Conservation (phyloP, 768 basidiomycete species). For the Pulveroboletus sp. region DNA sequence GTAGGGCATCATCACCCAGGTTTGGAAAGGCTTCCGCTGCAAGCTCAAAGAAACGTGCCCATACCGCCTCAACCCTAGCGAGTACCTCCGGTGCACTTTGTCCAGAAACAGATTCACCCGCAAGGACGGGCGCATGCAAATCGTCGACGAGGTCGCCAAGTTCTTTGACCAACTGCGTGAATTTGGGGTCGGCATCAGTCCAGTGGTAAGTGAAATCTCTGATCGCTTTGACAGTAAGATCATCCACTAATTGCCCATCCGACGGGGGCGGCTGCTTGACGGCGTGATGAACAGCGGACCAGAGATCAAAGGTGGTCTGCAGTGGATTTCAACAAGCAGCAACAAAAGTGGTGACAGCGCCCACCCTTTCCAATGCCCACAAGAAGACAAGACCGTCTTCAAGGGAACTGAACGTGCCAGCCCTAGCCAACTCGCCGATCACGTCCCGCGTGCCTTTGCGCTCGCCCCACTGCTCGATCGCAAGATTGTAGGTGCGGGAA, state of each 20-base stretch:
- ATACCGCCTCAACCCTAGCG: slow-evolving; percentile 46
- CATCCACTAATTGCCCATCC: neutral
- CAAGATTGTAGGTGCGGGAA: slow-evolving; percentile 42
- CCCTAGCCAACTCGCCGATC: slow-evolving; percentile 65
- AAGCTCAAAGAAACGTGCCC: slow-evolving; percentile 57
- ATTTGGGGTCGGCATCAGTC: slow-evolving; percentile 47
- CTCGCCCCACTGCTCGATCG: slow-evolving; percentile 46
- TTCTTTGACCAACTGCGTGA: slow-evolving; percentile 51
- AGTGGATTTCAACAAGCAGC: neutral
- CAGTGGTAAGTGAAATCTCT: slow-evolving; percentile 59
- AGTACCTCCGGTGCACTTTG: slow-evolving; percentile 9
- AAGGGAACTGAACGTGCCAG: slow-evolving; percentile 43
- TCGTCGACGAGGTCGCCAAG: slow-evolving; percentile 47
- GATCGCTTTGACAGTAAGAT: slow-evolving; percentile 31
- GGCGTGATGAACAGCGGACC: slow-evolving; percentile 46
- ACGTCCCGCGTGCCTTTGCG: slow-evolving; percentile 65
- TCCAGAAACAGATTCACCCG: slow-evolving; percentile 22
- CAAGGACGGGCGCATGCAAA: slow-evolving; percentile 34
- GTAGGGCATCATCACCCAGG: slow-evolving; percentile 33
- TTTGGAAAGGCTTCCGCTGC: slow-evolving; percentile 61
- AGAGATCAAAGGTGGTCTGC: slow-evolving; percentile 69
- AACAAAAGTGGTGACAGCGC: neutral
- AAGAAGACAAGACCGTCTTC: slow-evolving; percentile 69
- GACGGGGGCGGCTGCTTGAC: neutral
- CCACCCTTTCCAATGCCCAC: slow-evolving; percentile 78